Percentiles rank a stretch among this genome's conserved stretches.
phyloP scores from a whole-genome alignment of 2,329 filamentous ascomycete genomes.

The Emergomyces africanus region DNA sequence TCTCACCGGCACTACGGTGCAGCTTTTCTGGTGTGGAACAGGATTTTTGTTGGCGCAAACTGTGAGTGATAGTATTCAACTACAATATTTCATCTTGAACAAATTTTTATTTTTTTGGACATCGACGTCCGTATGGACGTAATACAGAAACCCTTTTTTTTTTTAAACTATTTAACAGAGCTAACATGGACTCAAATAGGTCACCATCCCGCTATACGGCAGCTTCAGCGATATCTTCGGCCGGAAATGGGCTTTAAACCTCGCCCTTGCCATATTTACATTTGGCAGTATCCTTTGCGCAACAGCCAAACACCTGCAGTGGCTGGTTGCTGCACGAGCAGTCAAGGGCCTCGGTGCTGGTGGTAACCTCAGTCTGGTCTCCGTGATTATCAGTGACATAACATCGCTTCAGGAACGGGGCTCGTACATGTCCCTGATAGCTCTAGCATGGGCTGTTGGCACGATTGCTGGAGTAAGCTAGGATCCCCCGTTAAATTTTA shows the following conservation, averaged over 20 bases:
- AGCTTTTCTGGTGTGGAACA: slow-evolving; percentile 4
- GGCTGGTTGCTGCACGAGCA: slow-evolving; percentile 36
- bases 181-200: not conserved
- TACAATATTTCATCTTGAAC: not conserved
- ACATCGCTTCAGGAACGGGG: slow-evolving; percentile 34
- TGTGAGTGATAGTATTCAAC: not conserved
- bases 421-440: slow-evolving; percentile 32
- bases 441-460: slow-evolving; percentile 37
- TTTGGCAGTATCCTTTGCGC: slow-evolving; percentile 33
- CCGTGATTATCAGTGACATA: slow-evolving; percentile 39
- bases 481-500: not conserved
- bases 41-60: slow-evolving; percentile 1
- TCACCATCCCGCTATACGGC: slow-evolving; percentile 5
- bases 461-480: slow-evolving; percentile 3
- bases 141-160: no score
- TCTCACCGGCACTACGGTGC: not conserved
- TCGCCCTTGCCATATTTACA: slow-evolving; percentile 31
- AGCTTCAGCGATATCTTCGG: slow-evolving; percentile 7
- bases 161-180: no score
- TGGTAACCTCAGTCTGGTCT: slow-evolving; percentile 36
- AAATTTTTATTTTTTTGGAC: not conserved
- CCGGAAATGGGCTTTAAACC: slow-evolving; percentile 4
- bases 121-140: not conserved
- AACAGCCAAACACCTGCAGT: slow-evolving; percentile 23
- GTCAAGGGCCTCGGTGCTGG: slow-evolving; percentile 40